Evolutionary conservation across 2,329 filamentous ascomycete genomes (phyloP).

Genomic region (Neocatenulostroma microsporum): DNA sequence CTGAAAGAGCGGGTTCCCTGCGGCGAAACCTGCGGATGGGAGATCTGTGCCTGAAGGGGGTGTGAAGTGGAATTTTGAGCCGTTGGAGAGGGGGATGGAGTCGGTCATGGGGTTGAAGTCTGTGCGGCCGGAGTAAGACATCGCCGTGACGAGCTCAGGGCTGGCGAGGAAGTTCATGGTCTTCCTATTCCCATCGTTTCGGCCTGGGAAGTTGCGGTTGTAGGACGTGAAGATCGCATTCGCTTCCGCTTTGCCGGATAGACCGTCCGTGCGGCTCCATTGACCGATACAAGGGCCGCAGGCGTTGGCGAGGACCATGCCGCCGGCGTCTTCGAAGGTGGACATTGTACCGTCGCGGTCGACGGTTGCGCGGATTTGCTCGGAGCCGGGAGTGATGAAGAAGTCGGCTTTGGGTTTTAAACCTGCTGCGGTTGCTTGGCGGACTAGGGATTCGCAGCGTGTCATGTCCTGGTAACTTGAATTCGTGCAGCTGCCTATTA

Average conservation of each 20-base stretch:
- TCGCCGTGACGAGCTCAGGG: constrained; percentile 91
- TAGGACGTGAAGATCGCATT: constrained; percentile 97
- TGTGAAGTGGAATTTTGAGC: constrained; percentile 72
- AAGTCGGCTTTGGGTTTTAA: constrained; percentile 84
- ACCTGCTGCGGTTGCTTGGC: constrained; percentile 82
- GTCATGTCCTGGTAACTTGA: constrained; percentile 99
- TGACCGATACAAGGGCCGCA: constrained; percentile 63
- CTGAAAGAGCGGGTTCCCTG: constrained; percentile 65
- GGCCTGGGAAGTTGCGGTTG: constrained; percentile 95
- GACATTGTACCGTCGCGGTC: constrained; percentile 79
- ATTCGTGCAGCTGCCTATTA: constrained; percentile 98
- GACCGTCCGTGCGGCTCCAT: constrained; percentile 83
- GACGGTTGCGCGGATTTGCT: constrained; percentile 91
- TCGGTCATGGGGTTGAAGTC: constrained; percentile 97
- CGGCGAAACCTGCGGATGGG: constrained; percentile 67
- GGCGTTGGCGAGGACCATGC: constrained; percentile 85
- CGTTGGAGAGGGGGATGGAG: constrained; percentile 68
- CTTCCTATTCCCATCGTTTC: constrained; percentile 91
- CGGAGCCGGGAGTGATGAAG: constrained; percentile 92
- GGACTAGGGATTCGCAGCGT: constrained; percentile 82
- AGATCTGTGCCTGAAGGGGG: constrained; percentile 58
- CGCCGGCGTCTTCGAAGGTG: constrained; percentile 79
- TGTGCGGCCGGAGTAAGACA: constrained; percentile 85
- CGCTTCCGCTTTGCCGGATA: constrained; percentile 31
- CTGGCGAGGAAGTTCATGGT: constrained; percentile 99